Conservation (phyloP, 345 rosid species). For the Arabidopsis arenosa region DNA sequence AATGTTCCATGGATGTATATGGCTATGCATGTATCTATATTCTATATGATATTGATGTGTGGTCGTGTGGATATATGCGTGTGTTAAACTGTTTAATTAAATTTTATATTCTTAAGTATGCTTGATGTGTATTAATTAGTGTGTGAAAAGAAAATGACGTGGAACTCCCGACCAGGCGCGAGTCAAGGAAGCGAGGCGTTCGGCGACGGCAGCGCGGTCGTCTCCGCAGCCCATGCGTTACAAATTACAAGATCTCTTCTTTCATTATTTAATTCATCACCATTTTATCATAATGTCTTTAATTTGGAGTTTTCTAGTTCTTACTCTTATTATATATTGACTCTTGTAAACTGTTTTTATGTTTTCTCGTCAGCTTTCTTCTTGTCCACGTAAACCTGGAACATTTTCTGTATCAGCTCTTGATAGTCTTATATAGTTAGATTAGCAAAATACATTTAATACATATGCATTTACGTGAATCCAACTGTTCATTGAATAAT, state of each 20-base stretch:
- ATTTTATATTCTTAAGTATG: neutral
- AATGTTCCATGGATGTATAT: no score
- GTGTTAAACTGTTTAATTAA: neutral
- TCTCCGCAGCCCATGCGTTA: slow-evolving; percentile 58
- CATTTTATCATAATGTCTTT: neutral
- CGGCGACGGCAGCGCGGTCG: slow-evolving; percentile 87
- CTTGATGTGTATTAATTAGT: neutral
- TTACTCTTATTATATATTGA: neutral
- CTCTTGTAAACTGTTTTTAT: slow-evolving; percentile 11
- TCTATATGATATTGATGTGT: no score
- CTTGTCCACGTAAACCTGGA: slow-evolving; percentile 27
- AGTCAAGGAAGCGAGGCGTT: slow-evolving; percentile 73
- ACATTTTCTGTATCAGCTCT: slow-evolving; percentile 5
- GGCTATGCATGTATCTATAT: no score
- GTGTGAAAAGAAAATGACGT: slow-evolving; percentile 38
- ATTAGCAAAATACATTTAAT: neutral
- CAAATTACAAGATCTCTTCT: slow-evolving; percentile 63
- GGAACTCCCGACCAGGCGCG: slow-evolving; percentile 52
- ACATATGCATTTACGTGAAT: slow-evolving; percentile 25
- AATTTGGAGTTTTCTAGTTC: neutral
- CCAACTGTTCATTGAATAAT: slow-evolving; percentile 16
- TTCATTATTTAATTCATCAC: slow-evolving; percentile 13
- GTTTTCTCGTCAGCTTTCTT: slow-evolving; percentile 28
- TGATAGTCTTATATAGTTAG: neutral
- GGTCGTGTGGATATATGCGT: no score